phyloP scores from a whole-genome alignment of 176 grass and related monocot genomes.

The Oryza punctata region DNA sequence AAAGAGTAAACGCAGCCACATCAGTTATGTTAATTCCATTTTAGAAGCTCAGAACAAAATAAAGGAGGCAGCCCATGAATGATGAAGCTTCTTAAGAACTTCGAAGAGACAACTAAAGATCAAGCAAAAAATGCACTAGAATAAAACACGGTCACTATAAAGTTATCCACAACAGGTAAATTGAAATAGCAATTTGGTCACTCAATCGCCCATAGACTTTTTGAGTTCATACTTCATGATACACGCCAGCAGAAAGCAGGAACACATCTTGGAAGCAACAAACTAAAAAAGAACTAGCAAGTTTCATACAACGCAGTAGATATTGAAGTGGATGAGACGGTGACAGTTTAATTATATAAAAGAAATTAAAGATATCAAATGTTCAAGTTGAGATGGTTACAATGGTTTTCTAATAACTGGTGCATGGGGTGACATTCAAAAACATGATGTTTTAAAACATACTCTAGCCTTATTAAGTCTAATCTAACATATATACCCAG shows the following conservation, averaged over 20 bases:
- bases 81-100: not conserved
- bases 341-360: not conserved
- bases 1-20: not conserved
- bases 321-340: not conserved
- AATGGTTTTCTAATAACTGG: not conserved
- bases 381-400: not conserved
- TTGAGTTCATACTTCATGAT: not conserved
- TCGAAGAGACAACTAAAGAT: not conserved
- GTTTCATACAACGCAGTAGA: not conserved
- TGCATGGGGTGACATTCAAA: not conserved
- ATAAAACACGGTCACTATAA: not conserved
- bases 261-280: not conserved
- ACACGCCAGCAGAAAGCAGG: not conserved
- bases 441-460: not conserved
- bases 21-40: not conserved
- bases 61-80: too few relatives aligned
- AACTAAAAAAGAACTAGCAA: not conserved
- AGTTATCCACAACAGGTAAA: not conserved
- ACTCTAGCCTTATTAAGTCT: not conserved
- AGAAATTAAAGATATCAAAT: not conserved
- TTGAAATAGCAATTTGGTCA: constrained; percentile 3
- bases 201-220: not conserved
- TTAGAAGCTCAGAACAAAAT: not conserved
- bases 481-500: not conserved
- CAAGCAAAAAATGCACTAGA: not conserved